A percentile compares a stretch with the other conserved stretches of the same genome.
Conservation (phyloP, 2,329 filamentous ascomycete genomes). For the Aspergillus ochraceoroseus region DNA sequence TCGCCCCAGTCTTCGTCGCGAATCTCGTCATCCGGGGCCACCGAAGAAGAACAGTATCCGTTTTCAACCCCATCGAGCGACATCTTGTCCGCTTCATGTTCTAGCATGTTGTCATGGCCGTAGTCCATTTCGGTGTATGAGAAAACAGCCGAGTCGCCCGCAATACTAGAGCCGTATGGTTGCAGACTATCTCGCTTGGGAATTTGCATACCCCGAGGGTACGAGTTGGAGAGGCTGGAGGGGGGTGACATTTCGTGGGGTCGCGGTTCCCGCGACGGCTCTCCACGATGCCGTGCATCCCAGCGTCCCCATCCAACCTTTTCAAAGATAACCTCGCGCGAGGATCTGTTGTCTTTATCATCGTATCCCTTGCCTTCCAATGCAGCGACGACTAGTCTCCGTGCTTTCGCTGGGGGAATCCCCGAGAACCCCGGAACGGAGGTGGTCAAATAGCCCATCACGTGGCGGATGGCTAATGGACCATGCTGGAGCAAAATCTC, state of each 20-base stretch:
- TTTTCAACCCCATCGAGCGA: conserved; percentile 67
- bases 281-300: conserved; percentile 73
- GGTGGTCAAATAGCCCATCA: conserved; percentile 91
- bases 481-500: conserved; percentile 86
- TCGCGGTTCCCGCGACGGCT: conserved; percentile 42
- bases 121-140: conserved; percentile 64
- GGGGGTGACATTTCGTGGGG: conserved; percentile 44
- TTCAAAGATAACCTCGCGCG: conserved; percentile 64
- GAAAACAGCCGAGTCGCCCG: conserved; percentile 68
- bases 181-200: conserved; percentile 38
- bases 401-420: conserved; percentile 82
- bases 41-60: conserved; percentile 67
- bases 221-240: conserved; percentile 48
- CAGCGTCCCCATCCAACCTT: conserved; percentile 98
- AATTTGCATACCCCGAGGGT: conserved; percentile 47
- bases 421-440: conserved; percentile 87
- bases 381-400: conserved; percentile 85
- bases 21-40: conserved; percentile 60
- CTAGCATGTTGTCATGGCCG: conserved; percentile 62
- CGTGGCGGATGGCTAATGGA: conserved; percentile 86
- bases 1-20: conserved; percentile 75
- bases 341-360: conserved; percentile 50
- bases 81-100: conserved; percentile 92
- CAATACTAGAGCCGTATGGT: conserved; percentile 57
- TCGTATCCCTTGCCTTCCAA: conserved; percentile 70